Conservation (phyloP, 23 red algal genomes). For the Gracilaria domingensis region DNA sequence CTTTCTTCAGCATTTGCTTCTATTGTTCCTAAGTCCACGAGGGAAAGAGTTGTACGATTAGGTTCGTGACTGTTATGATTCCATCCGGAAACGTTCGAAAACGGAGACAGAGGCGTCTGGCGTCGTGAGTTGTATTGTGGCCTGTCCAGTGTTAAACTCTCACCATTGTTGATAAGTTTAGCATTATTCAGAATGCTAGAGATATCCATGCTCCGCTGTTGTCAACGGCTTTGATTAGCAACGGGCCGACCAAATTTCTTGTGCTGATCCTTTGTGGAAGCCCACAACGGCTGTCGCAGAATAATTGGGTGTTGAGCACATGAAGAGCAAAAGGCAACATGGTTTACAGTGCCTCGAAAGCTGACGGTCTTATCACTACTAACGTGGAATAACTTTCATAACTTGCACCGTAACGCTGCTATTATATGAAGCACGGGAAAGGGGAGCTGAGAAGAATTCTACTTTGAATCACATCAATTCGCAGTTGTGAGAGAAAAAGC, state of each 20-base stretch:
- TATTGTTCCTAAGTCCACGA: background rate
- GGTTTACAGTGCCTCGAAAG: too few relatives aligned
- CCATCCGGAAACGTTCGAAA: background rate
- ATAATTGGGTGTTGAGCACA: too few relatives aligned
- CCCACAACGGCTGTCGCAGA: too few relatives aligned
- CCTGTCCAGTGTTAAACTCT: too few relatives aligned
- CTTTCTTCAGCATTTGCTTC: background rate
- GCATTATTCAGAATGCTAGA: slow-evolving; percentile 10
- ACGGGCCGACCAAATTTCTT: background rate
- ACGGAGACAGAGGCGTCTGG: slow-evolving; percentile 21
- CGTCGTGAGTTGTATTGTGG: background rate
- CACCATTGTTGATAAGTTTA: background rate
- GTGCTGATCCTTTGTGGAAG: background rate
- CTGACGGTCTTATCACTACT: too few relatives aligned
- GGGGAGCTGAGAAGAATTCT: too few relatives aligned
- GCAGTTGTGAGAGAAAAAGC: too few relatives aligned
- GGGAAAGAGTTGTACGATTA: background rate
- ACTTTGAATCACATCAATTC: too few relatives aligned
- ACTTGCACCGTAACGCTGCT: too few relatives aligned
- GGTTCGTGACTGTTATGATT: background rate
- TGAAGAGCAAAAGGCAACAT: too few relatives aligned
- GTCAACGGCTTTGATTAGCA: background rate
- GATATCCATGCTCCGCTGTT: background rate
- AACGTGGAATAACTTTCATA: too few relatives aligned
- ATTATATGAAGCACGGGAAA: too few relatives aligned